A percentile compares a stretch with the other conserved stretches of the same genome.
phyloP scores from a whole-genome alignment of 768 basidiomycete species.

The Mycena maculata region DNA sequence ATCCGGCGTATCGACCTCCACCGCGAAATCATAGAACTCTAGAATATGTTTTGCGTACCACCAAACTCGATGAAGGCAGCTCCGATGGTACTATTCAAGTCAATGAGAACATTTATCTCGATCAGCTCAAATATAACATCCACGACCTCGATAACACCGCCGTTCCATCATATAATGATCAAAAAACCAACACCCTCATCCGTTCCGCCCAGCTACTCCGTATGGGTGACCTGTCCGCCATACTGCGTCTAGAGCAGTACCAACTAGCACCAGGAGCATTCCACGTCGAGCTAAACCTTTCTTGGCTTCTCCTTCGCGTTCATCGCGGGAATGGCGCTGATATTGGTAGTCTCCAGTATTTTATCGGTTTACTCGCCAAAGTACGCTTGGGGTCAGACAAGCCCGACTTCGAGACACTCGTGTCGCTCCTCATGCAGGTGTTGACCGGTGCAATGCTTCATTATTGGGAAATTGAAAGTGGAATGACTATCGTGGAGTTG shows the following conservation, averaged over 20 bases:
- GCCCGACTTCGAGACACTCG: conserved; percentile 36
- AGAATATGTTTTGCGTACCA: conserved; percentile 19
- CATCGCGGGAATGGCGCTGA: conserved; percentile 14
- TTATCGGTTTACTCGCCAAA: conserved; percentile 32
- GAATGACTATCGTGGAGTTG: conserved; percentile 4
- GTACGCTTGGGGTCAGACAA: conserved; percentile 30
- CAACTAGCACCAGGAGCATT: conserved; percentile 33
- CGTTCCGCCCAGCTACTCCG: conserved; percentile 16
- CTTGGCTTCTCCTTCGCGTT: conserved; percentile 25
- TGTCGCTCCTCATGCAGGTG: conserved; percentile 31
- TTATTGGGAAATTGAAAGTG: conserved; percentile 30
- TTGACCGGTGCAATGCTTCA: conserved; percentile 27
- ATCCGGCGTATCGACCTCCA: not conserved
- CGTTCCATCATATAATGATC: conserved; percentile 15
- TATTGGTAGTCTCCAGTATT: conserved; percentile 32
- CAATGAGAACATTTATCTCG: conserved; percentile 22
- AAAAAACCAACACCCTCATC: conserved; percentile 15
- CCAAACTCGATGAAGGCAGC: conserved; percentile 21
- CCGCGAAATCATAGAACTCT: conserved; percentile 2
- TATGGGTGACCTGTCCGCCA: conserved; percentile 13
- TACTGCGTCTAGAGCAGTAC: conserved; percentile 19
- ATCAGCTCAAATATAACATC: conserved; percentile 17
- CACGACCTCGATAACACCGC: conserved; percentile 17
- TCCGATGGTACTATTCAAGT: conserved; percentile 23
- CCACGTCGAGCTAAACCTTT: conserved; percentile 36